Evolutionary conservation across 2,329 filamentous ascomycete genomes (phyloP).

Genomic region (Amylocarpus encephaloides): DNA sequence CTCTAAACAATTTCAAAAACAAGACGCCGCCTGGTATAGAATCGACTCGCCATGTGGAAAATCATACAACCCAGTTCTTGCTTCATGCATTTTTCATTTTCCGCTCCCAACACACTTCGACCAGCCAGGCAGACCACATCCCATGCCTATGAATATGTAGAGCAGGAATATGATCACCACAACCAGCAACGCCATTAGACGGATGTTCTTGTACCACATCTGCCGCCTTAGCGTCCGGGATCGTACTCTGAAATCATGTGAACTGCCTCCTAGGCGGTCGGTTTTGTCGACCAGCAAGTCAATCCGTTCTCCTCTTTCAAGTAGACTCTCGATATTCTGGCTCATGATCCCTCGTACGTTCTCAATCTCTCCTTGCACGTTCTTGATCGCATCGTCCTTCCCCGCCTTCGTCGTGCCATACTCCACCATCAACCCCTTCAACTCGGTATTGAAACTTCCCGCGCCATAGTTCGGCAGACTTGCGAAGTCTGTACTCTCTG

Average conservation of each 20-base stretch:
- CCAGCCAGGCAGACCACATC: constrained; percentile 59
- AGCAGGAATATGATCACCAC: constrained; percentile 68
- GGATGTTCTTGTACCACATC: constrained; percentile 99
- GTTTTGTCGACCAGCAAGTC: constrained; percentile 96
- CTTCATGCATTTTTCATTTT: background rate
- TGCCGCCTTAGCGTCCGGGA: constrained; percentile 78
- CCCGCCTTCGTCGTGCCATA: constrained; percentile 74
- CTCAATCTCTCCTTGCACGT: constrained; percentile 84
- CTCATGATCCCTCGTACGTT: constrained; percentile 92
- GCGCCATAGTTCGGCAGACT: constrained; percentile 84
- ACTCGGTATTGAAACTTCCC: constrained; percentile 74
- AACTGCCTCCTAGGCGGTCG: constrained; percentile 79
- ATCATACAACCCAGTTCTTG: constrained; percentile 1
- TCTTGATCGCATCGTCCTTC: constrained; percentile 73
- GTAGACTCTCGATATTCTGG: constrained; percentile 82
- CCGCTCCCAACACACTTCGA: constrained; percentile 28
- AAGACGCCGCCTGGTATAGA: constrained; percentile 13
- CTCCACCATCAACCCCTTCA: constrained; percentile 73
- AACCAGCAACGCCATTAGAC: constrained; percentile 75
- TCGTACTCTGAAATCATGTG: constrained; percentile 82
- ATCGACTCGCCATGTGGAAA: background rate
- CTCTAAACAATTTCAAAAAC: background rate
- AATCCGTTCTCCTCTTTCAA: constrained; percentile 88
- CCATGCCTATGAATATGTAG: constrained; percentile 66
- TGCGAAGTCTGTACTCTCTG: constrained; percentile 62